Base-by-base conservation (phyloP, 805 yeast species). In the Metschnikowia arizonensis region DNA sequence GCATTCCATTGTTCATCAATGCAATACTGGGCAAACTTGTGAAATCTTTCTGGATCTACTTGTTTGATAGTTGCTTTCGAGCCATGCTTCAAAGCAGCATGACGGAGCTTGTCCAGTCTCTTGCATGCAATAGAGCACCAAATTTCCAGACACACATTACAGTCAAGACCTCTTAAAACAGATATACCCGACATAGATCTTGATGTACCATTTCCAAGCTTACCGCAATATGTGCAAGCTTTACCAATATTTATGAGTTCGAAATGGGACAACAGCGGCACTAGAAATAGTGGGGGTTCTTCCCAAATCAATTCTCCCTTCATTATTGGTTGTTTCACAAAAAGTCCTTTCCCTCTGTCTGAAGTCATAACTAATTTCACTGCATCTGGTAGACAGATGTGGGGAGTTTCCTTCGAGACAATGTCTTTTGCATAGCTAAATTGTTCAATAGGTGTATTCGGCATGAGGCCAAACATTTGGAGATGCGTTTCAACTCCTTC, bases 181-280 rank as follows among this genome's bases (percentile, higher is more conserved):
- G 65, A 52, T 4, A 56, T 49, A 2, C 68, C 63, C 46, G 62
- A 53, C 24, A 55, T 52, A 6, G 59, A 54, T 15, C 60, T 57
- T 2, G 58, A 50, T 1, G 62, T 42, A 9, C 62, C 54, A 31
- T 62, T 65, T 31, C 82, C 63, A 1, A 81, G 64, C 37, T 74
- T 73, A 0, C 89, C 88, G 68, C 96, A 87, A 57, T 76, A 74
- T 1, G 87, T 69, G 61, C 96, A 87, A 3, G 87, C 85, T 53
- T 77, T 78, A 0, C 89, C 86, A 17, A 62, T 58, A 36, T 75
- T 69, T 53, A 85, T 77, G 47, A 85, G 64, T 31, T 77, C 72
- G 37, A 81, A 64, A 53, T 82, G 79, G 12, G 84, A 88, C 50
- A 86, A 68, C 2, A 85, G 87, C 2, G 91, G 87, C 0, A 85